Evolutionary conservation across 768 basidiomycete species (phyloP), one percentile per base, ranked within the genome.

Genomic region (Leccinum variicolor): DNA sequence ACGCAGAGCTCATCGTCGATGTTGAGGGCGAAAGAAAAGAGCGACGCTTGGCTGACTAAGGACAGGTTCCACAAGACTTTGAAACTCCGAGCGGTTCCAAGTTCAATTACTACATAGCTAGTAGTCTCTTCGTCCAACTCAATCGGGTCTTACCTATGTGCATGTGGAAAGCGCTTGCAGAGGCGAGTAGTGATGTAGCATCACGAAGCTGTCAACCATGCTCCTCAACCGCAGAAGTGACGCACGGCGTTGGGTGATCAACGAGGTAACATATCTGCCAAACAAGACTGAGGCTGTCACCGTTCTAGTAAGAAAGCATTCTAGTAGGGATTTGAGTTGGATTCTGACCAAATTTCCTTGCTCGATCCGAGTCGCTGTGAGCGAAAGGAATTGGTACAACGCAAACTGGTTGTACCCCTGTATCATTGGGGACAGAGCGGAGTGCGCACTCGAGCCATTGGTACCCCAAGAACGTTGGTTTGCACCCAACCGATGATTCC

Each of bases 1-100:
- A 73, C 33, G 62, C 53, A 54, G 63, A 56, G 43, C 69, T 74
- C 71, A 73, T 72, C 58, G 67, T 74, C 57, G 62, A 62, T 63
- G 70, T 56, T 70, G 70, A 66, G 56, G 68, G 68, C 61, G 58
- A 61, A 48, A 50, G 62, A 66, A 71, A 33, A 70, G 61, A 39
- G 55, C 28, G 41, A 21, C 19, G 29, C 17, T 55, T 25, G 33
- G 68, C 52, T 71, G 66, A 73, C 72, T 60, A 71, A 71, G 39
- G 10, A 21, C 1, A 2, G 26, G 25, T 47, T 56, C 6, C 21
- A 15, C 13, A 29, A 4, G 5, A 36, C 17, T 60, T 71, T 72
- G 36, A 55, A 33, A 50, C 29, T 48, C 47, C 47, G 47, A 17
- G 41, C 19, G n/a, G n/a, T 9, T 39, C 4, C 39, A 41, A n/a